Conservation (phyloP, 495 filamentous ascomycete genomes). For the Aspergillus indologenus region DNA sequence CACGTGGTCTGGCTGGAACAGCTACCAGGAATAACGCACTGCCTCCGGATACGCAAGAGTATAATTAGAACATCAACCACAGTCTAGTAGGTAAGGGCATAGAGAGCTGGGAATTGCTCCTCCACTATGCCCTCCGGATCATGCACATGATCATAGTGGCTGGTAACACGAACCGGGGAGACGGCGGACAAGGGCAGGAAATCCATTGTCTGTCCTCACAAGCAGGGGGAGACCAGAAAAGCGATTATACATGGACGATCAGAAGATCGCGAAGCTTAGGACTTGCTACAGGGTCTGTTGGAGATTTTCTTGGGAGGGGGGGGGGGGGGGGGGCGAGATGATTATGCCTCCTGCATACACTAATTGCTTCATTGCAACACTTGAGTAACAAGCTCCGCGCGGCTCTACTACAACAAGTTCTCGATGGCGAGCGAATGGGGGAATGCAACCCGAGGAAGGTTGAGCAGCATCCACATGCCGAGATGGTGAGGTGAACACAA, state of each 20-base stretch:
- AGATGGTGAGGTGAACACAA: background rate
- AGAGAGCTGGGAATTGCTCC: background rate
- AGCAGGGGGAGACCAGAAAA: background rate
- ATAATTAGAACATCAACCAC: background rate
- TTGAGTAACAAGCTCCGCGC: background rate
- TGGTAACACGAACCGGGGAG: background rate
- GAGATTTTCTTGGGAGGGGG: background rate
- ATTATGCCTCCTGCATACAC: slow-evolving; percentile 3
- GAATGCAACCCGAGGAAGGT: slow-evolving; percentile 4
- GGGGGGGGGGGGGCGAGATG: background rate
- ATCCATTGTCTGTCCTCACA: background rate
- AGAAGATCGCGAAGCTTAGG: background rate
- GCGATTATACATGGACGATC: background rate
- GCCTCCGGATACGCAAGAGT: slow-evolving; percentile 51
- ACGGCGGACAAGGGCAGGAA: background rate
- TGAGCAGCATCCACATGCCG: background rate
- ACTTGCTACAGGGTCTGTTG: too few species aligned
- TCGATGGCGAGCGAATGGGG: background rate
- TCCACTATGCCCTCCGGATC: background rate
- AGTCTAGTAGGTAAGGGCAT: background rate
- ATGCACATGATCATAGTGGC: background rate
- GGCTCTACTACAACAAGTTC: background rate
- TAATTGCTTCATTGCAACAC: background rate
- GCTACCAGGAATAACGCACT: slow-evolving; percentile 14
- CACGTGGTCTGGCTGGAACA: slow-evolving; percentile 28